Percentiles rank a stretch among this genome's conserved stretches.
Conservation (phyloP, 352 stramenopile genomes). For the Phytophthora citricola region DNA sequence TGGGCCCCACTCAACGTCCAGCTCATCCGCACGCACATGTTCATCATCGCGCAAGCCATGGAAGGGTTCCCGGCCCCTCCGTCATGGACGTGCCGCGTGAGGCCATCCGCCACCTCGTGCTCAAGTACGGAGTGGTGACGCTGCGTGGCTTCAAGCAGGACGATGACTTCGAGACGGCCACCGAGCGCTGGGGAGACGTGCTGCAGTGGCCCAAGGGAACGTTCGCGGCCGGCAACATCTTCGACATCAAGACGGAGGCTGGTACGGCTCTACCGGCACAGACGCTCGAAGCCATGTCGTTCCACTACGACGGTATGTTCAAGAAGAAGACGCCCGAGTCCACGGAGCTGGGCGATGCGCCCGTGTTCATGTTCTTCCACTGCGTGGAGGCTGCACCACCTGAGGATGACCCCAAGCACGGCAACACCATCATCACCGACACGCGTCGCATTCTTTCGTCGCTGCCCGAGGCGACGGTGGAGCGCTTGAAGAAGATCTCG, state of each 20-base stretch:
- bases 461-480: slow-evolving; percentile 19
- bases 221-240: slow-evolving; percentile 28
- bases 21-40: slow-evolving; percentile 29
- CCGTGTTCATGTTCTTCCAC: slow-evolving; percentile 36
- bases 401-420: slow-evolving; percentile 32
- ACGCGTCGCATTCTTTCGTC: slow-evolving; percentile 25
- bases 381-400: slow-evolving; percentile 20
- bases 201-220: slow-evolving; percentile 30
- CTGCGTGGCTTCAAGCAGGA: slow-evolving; percentile 32
- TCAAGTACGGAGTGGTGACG: slow-evolving; percentile 26
- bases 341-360: slow-evolving; percentile 24
- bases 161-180: slow-evolving; percentile 26
- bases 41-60: slow-evolving; percentile 25
- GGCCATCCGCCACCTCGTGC: slow-evolving; percentile 22
- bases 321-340: slow-evolving; percentile 33
- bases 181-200: slow-evolving; percentile 27
- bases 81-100: slow-evolving; percentile 28
- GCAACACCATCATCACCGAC: slow-evolving; percentile 32
- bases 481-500: slow-evolving; percentile 31
- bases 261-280: slow-evolving; percentile 18
- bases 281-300: slow-evolving; percentile 30
- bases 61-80: slow-evolving; percentile 16
- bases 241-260: slow-evolving; percentile 27
- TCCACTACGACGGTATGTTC: slow-evolving; percentile 35
- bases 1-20: slow-evolving; percentile 23